Evolutionary conservation across 495 filamentous ascomycete genomes (phyloP), one percentile per base, ranked within the genome.

Genomic region (Penicillium antarcticum): DNA sequence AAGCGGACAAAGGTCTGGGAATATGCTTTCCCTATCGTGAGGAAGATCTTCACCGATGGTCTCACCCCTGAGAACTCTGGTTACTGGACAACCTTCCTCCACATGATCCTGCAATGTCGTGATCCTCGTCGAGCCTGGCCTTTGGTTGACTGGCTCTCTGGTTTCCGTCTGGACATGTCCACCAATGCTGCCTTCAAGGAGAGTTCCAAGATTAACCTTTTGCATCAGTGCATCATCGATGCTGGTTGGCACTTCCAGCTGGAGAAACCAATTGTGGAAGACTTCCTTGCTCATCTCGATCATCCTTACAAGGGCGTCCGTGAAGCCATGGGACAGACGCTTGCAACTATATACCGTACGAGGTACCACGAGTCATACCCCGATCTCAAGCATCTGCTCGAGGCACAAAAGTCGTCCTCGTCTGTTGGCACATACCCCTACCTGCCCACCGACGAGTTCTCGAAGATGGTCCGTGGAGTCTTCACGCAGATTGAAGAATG

Each of bases 151-250:
- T 87, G 85, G 76, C 78, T 99, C 31, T 83, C 85, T 11, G 82
- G 84, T 52, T 97, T 96, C 80, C 80, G 88, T 29, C 75, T 99
- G 16, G 94, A 99, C 60, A 92, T 96, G 87, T 72, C 82, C 18
- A 96, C 92, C 1, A 96, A 97, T 67, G 94, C 94, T 4, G 94
- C 94, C 9, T 99, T 99, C 80, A 99, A 99, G 68, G 95, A 99
- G 60, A 97, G 92, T 49, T 91, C 92, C 4, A 97, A 97, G 71
- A 88, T 99, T 37, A 87, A 94, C 57, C 79, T 97, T 12, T 75
- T 99, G 31, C 88, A 96, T 57, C 89, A 95, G 56, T 85, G 86
- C 53, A 88, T 97, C 55, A 83, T 82, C 51, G 89, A 96, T 64
- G 77, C 85, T 42, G 95, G 95, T 2, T 99, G 94, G 94, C 94